These are phyloP conservation scores for Conidiobolus incongruus DNA, from an alignment of 371 early-diverging fungal species.

Conservation along the genomic window DNA sequence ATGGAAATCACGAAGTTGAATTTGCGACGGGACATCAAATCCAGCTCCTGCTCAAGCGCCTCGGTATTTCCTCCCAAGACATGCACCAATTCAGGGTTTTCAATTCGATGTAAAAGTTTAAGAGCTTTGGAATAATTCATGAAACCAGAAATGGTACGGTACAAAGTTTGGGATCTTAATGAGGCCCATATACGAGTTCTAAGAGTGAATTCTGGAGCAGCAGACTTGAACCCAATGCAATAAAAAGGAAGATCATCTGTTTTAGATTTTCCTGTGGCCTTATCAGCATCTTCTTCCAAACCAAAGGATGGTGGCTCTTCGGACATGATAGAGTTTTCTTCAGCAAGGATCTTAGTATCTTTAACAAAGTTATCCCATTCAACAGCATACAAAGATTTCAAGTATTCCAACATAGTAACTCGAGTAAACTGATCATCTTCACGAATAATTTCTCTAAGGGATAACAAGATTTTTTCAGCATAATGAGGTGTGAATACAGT, in stretches of 20 bases:
- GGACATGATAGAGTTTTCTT: conserved; percentile 22
- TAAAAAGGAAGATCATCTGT: conserved; percentile 57
- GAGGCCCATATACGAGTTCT: conserved; percentile 83
- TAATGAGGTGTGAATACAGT: conserved; percentile 80
- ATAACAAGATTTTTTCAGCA: conserved; percentile 64
- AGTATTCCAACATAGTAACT: conserved; percentile 62
- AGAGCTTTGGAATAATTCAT: conserved; percentile 78
- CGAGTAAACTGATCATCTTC: conserved; percentile 64
- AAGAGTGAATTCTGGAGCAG: conserved; percentile 57
- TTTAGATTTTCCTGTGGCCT: not conserved
- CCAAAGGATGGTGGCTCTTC: conserved; percentile 6
- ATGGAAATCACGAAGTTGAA: conserved; percentile 72
- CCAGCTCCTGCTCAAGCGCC: conserved; percentile 38
- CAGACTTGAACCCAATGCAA: conserved; percentile 59
- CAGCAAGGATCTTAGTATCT: conserved; percentile 59
- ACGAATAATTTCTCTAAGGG: conserved; percentile 60
- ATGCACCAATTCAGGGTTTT: conserved; percentile 50
- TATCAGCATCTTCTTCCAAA: conserved; percentile 3
- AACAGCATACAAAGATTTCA: conserved; percentile 58
- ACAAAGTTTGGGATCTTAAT: conserved; percentile 66
- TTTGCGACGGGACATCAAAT: conserved; percentile 42
- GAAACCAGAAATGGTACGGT: conserved; percentile 70
- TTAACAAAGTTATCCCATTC: conserved; percentile 86
- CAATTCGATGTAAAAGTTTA: conserved; percentile 55
- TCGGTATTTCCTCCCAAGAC: conserved; percentile 31